These are phyloP conservation scores for Grigorovia yakushimaensis DNA, from an alignment of 805 yeast genomes.

Conservation along the genomic window DNA sequence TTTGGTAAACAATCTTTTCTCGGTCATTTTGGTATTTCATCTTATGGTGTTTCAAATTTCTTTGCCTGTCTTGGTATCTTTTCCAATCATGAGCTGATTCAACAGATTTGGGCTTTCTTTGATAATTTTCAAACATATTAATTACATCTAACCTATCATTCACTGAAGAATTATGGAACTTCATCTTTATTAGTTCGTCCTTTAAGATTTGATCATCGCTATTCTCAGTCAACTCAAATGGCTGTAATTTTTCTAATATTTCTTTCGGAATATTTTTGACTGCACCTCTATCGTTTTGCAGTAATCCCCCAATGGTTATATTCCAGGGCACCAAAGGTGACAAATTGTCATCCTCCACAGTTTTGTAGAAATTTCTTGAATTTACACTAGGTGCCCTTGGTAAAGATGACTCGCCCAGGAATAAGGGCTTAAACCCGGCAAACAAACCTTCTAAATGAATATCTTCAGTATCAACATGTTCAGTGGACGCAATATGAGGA, in stretches of 20 bases:
- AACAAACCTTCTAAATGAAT: constrained; percentile 33
- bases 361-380: neutral
- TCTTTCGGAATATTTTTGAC: constrained; percentile 31
- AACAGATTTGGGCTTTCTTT: neutral
- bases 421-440: constrained; percentile 39
- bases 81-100: neutral
- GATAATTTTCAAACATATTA: constrained; percentile 11
- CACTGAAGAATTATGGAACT: constrained; percentile 26
- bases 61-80: neutral
- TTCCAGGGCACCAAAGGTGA: constrained; percentile 33
- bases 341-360: constrained; percentile 5
- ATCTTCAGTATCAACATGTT: constrained; percentile 19
- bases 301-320: constrained; percentile 31
- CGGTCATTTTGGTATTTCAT: constrained; percentile 11
- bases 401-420: constrained; percentile 30
- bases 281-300: constrained; percentile 24
- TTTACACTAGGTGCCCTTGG: neutral
- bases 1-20: constrained; percentile 12
- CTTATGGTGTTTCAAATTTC: constrained; percentile 6
- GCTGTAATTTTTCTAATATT: constrained; percentile 29
- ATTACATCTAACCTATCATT: constrained; percentile 24
- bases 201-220: constrained; percentile 34
- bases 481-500: constrained; percentile 25
- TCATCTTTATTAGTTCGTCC: constrained; percentile 45
- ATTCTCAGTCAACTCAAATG: constrained; percentile 38